Base-by-base conservation (phyloP, 768 basidiomycete species). In the Termitomyces heimii region DNA sequence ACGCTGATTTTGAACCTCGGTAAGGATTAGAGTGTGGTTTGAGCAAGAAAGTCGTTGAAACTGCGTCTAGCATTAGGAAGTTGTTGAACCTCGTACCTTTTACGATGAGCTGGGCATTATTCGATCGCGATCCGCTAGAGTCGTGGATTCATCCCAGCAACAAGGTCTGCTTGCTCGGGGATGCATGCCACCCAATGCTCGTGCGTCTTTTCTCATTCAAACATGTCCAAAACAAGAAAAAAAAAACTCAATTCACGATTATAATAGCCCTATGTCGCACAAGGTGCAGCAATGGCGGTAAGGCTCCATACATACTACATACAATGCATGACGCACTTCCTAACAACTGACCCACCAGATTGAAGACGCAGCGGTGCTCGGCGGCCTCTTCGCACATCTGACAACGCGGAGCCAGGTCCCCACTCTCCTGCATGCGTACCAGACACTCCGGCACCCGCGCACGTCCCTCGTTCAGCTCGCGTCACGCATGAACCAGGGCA, bases 181-280 rank as follows among this genome's bases (percentile, higher is more conserved):
- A 84, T 61, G 74, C 82, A 0, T 82, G 81, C 47, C 83, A 84
- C 64, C 77, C 83, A 1, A 83, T 83, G 78, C 69, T 82, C 40
- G 82, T 83, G 56, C 59, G 80, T 74, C 2, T 24, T n/a, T 29
- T 53, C 8, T 32, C 6, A 12, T 34, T 34, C 32, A 6, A 34
- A n/a, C 13, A 34, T 35, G 14, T 35, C 13, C 34, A 35, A 16
- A n/a, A 29, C n/a, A n/a, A n/a, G n/a, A n/a, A n/a, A n/a, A n/a
- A n/a, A n/a, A n/a, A 7, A 28, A 13, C 16, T 29, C 28, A 29
- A 32, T 20, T 34, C 1, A 8, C n/a, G 4, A 20, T 8, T 18
- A n/a, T 18, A 18, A 39, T 39, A 83, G 77, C 82, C 82, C 2
- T 81, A 82, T 60, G 72, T 76, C 14, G 82, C 80, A 0, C 82